phyloP scores from a whole-genome alignment of 306 rosid species.

The Casuarina cunninghamiana region DNA sequence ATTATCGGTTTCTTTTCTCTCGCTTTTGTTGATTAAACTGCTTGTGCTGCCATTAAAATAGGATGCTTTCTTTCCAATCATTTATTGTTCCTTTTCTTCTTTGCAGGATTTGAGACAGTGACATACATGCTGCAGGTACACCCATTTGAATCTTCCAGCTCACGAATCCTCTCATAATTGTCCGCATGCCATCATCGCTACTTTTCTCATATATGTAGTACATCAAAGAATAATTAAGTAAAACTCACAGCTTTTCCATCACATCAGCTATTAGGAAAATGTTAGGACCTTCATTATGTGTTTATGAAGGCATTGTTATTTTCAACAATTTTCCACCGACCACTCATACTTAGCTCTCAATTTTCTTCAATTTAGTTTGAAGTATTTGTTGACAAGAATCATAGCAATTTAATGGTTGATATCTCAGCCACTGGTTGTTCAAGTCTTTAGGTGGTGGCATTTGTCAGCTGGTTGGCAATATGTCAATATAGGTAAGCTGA shows the following conservation, averaged over 20 bases:
- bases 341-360: too few relatives aligned
- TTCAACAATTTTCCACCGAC: too few relatives aligned
- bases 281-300: too few relatives aligned
- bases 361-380: too few relatives aligned
- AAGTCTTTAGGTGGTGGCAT: not conserved
- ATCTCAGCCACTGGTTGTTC: not conserved
- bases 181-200: not conserved
- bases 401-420: too few relatives aligned
- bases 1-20: not conserved
- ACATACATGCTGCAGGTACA: conserved; percentile 97
- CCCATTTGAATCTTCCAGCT: not conserved
- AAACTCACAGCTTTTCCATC: not conserved
- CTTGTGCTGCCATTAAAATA: not conserved
- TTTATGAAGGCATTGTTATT: too few relatives aligned
- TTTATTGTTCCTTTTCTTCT: conserved; percentile 25
- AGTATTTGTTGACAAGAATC: too few relatives aligned
- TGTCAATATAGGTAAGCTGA: not conserved
- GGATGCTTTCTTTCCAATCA: conserved; percentile 30
- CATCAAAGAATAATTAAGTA: not conserved
- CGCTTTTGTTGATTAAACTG: not conserved
- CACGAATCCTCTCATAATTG: not conserved
- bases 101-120: conserved; percentile 92
- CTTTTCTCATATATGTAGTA: not conserved
- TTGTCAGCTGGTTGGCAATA: conserved; percentile 19
- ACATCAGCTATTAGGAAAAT: too few relatives aligned